Evolutionary conservation across 2,329 filamentous ascomycete genomes (phyloP).

Genomic region (Colletotrichum cuscutae): DNA sequence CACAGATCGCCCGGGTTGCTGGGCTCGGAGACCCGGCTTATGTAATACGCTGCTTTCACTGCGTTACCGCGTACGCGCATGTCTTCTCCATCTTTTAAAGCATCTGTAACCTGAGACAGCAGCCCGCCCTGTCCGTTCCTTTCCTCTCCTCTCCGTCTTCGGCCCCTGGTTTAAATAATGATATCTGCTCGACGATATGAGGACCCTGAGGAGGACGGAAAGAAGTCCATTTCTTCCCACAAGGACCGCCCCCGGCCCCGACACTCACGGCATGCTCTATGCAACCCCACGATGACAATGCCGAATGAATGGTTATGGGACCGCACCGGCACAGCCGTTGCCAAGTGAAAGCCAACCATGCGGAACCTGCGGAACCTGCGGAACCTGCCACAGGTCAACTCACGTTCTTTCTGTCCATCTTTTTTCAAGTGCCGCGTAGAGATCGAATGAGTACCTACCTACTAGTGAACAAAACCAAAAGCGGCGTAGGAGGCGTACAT

Average conservation of each 20-base stretch:
- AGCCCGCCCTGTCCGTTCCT: background rate
- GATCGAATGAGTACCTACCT: background rate
- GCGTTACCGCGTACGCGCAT: background rate
- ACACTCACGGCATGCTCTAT: background rate
- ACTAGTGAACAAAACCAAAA: background rate
- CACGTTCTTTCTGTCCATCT: too few relatives aligned
- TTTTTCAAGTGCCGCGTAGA: background rate
- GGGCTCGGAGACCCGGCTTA: conserved; percentile 5
- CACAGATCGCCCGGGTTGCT: background rate
- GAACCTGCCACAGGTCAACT: background rate
- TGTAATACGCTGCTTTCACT: background rate
- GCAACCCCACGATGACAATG: background rate
- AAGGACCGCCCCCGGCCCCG: background rate
- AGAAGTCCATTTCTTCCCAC: background rate
- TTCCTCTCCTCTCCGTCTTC: background rate
- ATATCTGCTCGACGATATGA: background rate
- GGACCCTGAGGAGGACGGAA: conserved; percentile 2
- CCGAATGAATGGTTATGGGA: background rate
- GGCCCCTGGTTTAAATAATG: background rate
- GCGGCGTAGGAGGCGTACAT: background rate
- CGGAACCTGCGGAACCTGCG: background rate
- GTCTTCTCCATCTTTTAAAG: conserved; percentile 14
- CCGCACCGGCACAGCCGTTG: conserved; percentile 14
- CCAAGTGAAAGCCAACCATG: conserved; percentile 16
- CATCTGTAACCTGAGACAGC: conserved; percentile 24